Conservation (phyloP, 768 basidiomycete genomes). For the Daedaleopsis nitida region DNA sequence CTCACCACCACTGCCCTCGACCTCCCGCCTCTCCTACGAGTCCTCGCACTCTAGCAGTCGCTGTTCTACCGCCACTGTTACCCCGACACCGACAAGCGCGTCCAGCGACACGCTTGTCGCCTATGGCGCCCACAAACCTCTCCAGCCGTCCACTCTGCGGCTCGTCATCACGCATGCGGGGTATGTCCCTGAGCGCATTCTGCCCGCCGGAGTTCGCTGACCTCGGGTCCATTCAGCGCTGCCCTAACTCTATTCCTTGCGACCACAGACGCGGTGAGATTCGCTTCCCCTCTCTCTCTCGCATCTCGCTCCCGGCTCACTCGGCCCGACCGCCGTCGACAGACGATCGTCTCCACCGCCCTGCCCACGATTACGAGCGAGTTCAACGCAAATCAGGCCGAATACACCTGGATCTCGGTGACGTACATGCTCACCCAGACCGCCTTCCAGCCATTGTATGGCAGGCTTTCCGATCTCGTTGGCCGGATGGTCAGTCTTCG, state of each 20-base stretch:
- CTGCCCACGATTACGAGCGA: constrained; percentile 79
- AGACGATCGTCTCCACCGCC: constrained; percentile 81
- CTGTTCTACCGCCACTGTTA: constrained; percentile 8
- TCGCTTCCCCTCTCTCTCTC: constrained; percentile 6
- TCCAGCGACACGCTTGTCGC: constrained; percentile 27
- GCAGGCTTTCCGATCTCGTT: constrained; percentile 74
- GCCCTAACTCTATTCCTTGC: constrained; percentile 82
- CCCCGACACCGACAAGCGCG: constrained; percentile 18
- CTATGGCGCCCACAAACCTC: constrained; percentile 15
- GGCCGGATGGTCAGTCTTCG: constrained; percentile 66
- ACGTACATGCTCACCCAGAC: constrained; percentile 87
- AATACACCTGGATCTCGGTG: constrained; percentile 87
- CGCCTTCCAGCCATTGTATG: constrained; percentile 82
- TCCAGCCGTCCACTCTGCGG: constrained; percentile 51
- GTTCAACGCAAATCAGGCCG: constrained; percentile 62
- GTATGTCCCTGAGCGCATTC: constrained; percentile 39
- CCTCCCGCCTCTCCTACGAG: constrained; percentile 11
- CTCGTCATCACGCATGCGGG: constrained; percentile 71
- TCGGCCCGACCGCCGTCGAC: constrained; percentile 6
- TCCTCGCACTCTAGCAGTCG: constrained; percentile 9
- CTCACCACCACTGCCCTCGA: neutral
- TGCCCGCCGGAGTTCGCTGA: constrained; percentile 13
- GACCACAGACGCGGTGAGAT: constrained; percentile 71
- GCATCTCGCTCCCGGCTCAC: constrained; percentile 9
- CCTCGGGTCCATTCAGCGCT: constrained; percentile 47